Conservation (phyloP, 148 eudicot species). For the Rhododendron vialii region DNA sequence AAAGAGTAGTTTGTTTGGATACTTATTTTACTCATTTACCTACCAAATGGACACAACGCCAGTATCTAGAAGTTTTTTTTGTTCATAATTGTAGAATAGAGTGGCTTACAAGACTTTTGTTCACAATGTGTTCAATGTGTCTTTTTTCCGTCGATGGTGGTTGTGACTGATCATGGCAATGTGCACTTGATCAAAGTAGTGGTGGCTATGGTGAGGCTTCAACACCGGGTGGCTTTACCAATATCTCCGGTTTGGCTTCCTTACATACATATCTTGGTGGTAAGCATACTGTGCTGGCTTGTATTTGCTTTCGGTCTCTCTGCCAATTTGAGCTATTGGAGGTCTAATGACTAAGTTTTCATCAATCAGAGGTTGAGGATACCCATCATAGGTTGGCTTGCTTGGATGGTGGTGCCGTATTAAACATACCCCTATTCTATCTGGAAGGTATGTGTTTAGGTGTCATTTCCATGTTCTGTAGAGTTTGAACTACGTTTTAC, state of each 20-base stretch:
- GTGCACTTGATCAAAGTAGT: constrained; percentile 30
- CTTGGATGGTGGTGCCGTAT: constrained; percentile 71
- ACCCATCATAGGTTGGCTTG: constrained; percentile 67
- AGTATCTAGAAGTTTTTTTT: neutral
- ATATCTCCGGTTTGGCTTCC: constrained; percentile 63
- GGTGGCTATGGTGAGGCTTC: constrained; percentile 33
- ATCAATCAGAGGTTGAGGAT: constrained; percentile 80
- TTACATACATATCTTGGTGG: constrained; percentile 95
- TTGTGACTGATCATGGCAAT: neutral
- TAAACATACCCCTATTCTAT: constrained; percentile 67
- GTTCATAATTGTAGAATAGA: neutral
- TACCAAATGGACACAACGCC: neutral
- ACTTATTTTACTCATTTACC: neutral
- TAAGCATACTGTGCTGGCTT: constrained; percentile 26
- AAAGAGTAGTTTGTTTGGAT: neutral
- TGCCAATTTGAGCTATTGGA: constrained; percentile 5
- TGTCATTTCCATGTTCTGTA: neutral
- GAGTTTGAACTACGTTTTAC: neutral
- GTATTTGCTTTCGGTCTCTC: neutral
- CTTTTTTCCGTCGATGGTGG: neutral
- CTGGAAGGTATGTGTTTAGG: constrained; percentile 60
- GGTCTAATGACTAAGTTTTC: constrained; percentile 15
- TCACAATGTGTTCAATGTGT: neutral
- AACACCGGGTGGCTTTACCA: constrained; percentile 41
- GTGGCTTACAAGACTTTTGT: neutral